Base-by-base conservation (phyloP, 1,139 yeast genomes). In the Yamadazyma triangularis region DNA sequence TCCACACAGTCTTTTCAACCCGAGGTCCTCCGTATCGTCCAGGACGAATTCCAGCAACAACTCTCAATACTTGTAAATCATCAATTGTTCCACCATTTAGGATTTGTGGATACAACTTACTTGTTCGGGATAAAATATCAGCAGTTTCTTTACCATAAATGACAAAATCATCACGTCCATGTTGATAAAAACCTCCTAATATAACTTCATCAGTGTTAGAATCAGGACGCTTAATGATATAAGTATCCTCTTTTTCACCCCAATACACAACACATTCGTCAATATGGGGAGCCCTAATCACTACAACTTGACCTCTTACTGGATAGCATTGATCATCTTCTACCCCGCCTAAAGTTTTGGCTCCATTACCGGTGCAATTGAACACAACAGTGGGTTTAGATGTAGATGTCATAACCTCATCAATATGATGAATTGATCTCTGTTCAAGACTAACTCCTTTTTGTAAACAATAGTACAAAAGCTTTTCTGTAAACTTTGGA, bases 351-450 rank as follows among this genome's bases (percentile, higher is more conserved):
- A 82, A 54, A 2, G 53, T 44, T 27, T 60, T 60, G 4, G 88
- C 78, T 2, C 86, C 84, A 25, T 77, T 60, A 11, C 89, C 91
- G 0, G 84, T 63, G 52, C 88, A 80, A 46, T 82, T 82, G 64
- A 81, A 78, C 10, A 80, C 79, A 3, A 53, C 10, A 75, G 67
- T 18, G n/a, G n/a, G n/a, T n/a, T n/a, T n/a, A n/a, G n/a, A n/a
- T 12, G 29, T 28, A 8, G 57, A 60, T 32, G 63, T 13, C 33
- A 45, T 76, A 1, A 81, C 84, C 41, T 79, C 77, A 7, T 70
- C 51, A 28, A 81, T 62, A 44, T 77, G 77, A 1, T 60, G 48
- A 22, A 80, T 41, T 24, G 58, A 64, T 20, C 53, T 50, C 38
- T 75, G 63, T 9, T 49, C 40, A 36, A 79, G 73, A 1, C 39